A percentile compares a stretch with the other conserved stretches of the same genome.
Conservation (phyloP, 495 filamentous ascomycete genomes). For the Aspergillus nidulans region DNA sequence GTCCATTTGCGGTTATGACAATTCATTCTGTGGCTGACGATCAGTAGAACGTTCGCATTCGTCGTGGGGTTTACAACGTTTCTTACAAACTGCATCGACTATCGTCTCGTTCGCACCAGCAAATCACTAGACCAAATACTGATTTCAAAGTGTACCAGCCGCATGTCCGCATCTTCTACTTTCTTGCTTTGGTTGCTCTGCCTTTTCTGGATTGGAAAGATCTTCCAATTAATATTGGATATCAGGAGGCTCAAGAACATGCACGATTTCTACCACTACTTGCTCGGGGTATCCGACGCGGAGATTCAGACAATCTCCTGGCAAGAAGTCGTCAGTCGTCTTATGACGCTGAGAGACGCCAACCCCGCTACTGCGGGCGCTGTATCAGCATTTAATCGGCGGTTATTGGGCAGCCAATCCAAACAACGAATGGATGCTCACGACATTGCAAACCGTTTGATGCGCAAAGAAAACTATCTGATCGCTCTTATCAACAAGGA, state of each 20-base stretch:
- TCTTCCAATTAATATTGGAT: constrained; percentile 70
- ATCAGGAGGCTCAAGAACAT: constrained; percentile 69
- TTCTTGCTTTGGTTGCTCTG: constrained; percentile 78
- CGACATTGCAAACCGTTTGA: constrained; percentile 93
- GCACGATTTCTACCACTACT: constrained; percentile 83
- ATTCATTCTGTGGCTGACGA: constrained; percentile 10
- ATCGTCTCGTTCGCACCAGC: constrained; percentile 66
- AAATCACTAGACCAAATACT: constrained; percentile 71
- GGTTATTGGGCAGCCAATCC: constrained; percentile 75
- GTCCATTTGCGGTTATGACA: neutral
- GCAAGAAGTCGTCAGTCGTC: constrained; percentile 85
- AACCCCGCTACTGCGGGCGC: constrained; percentile 78
- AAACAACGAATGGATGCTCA: constrained; percentile 95
- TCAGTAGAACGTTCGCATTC: constrained; percentile 62
- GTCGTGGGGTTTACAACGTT: constrained; percentile 82
- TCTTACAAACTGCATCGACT: constrained; percentile 83
- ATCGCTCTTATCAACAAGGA: constrained; percentile 98
- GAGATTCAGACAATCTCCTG: constrained; percentile 97
- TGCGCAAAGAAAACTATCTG: constrained; percentile 94
- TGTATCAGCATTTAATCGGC: constrained; percentile 55
- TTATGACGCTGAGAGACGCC: constrained; percentile 82
- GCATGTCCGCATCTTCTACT: constrained; percentile 78
- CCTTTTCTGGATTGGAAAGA: constrained; percentile 81
- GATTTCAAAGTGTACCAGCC: constrained; percentile 75
- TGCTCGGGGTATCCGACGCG: constrained; percentile 79